Evolutionary conservation across 2,329 filamentous ascomycete species (phyloP), one percentile per base, ranked within the genome.

Genomic region (Pseudogymnoascus sp.): DNA sequence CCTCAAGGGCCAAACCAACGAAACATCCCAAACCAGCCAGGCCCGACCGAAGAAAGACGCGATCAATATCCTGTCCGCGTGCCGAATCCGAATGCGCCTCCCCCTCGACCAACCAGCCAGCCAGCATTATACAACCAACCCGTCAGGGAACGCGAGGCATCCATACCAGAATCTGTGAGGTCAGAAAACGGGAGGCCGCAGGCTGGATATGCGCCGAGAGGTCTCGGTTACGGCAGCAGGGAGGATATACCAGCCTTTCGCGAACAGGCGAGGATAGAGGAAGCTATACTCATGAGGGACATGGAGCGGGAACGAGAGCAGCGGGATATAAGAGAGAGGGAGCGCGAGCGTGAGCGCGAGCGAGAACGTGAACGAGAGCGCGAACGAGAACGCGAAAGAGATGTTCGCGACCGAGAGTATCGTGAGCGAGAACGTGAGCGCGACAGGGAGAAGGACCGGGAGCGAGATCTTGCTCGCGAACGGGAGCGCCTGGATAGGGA

Each of bases 1-100:
- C 82, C 83, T 0, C 81, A 83, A 59, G 72, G 74, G 9, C 85
- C 82, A 64, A 72, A 75, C 52, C 76, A 76, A 45, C 75, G 80
- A 35, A 78, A 77, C 3, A 76, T 77, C 1, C 79, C 45, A 37
- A 57, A 39, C 12, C 57, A 60, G 57, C 33, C 30, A n/a, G 35
- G 30, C 6, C 30, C 74, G 4, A 71, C 71, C 12, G 82, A 84
- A 19, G 77, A 80, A 57, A 70, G 71, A 57, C 71, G 74, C 62
- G 76, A 78, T 28, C 58, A 60, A 4, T 58, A 58, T 38, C 62
- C 65, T 6, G 60, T 65, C 30, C 64, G 67, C 23, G 64, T 67
- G 4, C 63, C 62, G n/a, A 69, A 70, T 61, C 63, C 68, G 18
- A 67, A 66, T 61, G 62, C 55, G 10, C 38, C 28, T 19, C 69